Percentiles rank a stretch among this genome's conserved stretches.
Evolutionary conservation across 2,329 filamentous ascomycete genomes (phyloP).

Genomic region (Aspergillus sp.): DNA sequence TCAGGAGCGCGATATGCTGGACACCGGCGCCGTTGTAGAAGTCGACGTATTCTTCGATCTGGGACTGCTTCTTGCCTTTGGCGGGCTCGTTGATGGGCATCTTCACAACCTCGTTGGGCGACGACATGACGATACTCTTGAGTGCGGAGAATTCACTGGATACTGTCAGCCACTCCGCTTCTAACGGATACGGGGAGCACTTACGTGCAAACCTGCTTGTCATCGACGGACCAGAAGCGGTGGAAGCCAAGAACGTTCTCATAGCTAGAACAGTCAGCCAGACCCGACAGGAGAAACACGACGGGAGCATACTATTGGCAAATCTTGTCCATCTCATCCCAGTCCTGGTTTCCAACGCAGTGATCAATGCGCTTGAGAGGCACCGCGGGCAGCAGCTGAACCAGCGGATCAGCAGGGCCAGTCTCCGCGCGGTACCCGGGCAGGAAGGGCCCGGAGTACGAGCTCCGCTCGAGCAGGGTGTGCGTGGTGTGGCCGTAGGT

Average conservation of each 20-base stretch:
- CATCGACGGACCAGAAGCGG: constrained; percentile 95
- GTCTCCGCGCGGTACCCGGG: constrained; percentile 63
- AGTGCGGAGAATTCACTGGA: constrained; percentile 69
- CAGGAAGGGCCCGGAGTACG: constrained; percentile 68
- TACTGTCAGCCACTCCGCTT: constrained; percentile 1
- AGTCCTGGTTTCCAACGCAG: constrained; percentile 95
- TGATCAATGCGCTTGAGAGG: constrained; percentile 74
- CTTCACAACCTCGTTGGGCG: constrained; percentile 75
- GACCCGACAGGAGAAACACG: not conserved
- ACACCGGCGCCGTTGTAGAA: constrained; percentile 87
- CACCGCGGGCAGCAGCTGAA: constrained; percentile 50
- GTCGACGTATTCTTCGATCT: constrained; percentile 88
- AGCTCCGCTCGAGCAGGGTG: constrained; percentile 66
- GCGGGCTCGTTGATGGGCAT: constrained; percentile 99
- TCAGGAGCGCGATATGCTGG: constrained; percentile 86
- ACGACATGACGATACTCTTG: constrained; percentile 83
- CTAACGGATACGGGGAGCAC: constrained; percentile 5
- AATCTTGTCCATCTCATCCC: constrained; percentile 69
- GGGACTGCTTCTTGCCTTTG: constrained; percentile 75
- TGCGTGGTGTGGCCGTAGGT: constrained; percentile 96
- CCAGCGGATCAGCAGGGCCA: constrained; percentile 37
- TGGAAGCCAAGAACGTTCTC: constrained; percentile 86
- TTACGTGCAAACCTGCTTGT: constrained; percentile 72
- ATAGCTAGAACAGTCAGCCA: constrained; percentile 47
- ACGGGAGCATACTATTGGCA: constrained; percentile 52